Base-by-base conservation (phyloP, 768 basidiomycete genomes). In the Tylopilus sp. region DNA sequence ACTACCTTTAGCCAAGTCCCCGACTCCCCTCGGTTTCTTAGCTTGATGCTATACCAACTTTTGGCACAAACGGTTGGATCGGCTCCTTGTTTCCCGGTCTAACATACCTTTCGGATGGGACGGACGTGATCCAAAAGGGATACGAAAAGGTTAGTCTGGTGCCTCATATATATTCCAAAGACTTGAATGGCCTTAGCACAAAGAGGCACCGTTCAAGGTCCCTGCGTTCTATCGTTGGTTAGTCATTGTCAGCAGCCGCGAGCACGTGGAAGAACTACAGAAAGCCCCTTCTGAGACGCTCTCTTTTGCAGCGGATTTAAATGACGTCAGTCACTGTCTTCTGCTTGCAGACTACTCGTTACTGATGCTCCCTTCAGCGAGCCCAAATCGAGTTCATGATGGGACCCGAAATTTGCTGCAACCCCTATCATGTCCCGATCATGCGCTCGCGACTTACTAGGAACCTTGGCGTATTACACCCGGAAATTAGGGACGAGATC, bases 351-450 rank as follows among this genome's bases (percentile, higher is more conserved):
- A n/a, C n/a, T n/a, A n/a, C n/a, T n/a, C n/a, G n/a, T n/a, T n/a
- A n/a, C n/a, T n/a, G n/a, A n/a, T n/a, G n/a, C n/a, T n/a, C n/a
- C n/a, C n/a, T n/a, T n/a, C 25, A 81, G 79, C 25, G 53, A 1
- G 12, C 78, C 9, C 72, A 75, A n/a, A 41, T 62, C 4, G 61
- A 69, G 2, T 72, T 78, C 54, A 76, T 74, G 0, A 28, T 83
- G 1, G 74, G 74, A 0, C 56, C 58, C 1, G 58, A 72, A 36
- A 41, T 75, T 26, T 28, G 53, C 13, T 26, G 63, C 1, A 65
- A 73, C 50, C 45, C 43, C 4, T 74, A 72, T 40, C 74, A 77
- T 40, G 48, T 63, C 2, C 22, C 47, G 0, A 45, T 72, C 36
- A 30, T 74, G 13, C 69, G 69, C n/a, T 3, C 4, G 8, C 36